phyloP scores from a whole-genome alignment of 2,329 filamentous ascomycete species.

The Trichoderma simmonsii region DNA sequence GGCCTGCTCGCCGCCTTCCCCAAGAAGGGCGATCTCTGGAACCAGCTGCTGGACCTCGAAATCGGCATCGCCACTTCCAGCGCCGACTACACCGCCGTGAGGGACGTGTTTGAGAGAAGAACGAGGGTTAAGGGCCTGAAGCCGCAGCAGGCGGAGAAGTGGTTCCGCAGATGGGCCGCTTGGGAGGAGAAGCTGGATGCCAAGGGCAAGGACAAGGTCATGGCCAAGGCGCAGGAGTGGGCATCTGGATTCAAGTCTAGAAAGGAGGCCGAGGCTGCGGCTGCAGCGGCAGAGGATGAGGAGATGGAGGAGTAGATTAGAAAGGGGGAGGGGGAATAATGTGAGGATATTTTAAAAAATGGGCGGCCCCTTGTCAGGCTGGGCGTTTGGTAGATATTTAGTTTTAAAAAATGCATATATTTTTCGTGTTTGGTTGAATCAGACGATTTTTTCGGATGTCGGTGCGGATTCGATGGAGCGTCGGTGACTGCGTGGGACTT shows the following conservation, averaged over 20 bases:
- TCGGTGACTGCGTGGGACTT: background rate
- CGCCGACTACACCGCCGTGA: slow-evolving; percentile 54
- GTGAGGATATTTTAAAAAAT: slow-evolving; percentile 1
- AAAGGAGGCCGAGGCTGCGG: slow-evolving; percentile 39
- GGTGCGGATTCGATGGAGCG: background rate
- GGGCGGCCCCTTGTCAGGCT: background rate
- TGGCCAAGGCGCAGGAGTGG: slow-evolving; percentile 69
- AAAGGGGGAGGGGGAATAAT: background rate
- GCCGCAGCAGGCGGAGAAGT: slow-evolving; percentile 75
- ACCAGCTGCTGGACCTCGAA: slow-evolving; percentile 85
- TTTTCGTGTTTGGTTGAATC: background rate
- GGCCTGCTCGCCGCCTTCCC: slow-evolving; percentile 79
- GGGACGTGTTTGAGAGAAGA: slow-evolving; percentile 80
- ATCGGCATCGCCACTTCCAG: slow-evolving; percentile 54
- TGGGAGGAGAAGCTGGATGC: slow-evolving; percentile 76
- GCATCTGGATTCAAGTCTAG: slow-evolving; percentile 51
- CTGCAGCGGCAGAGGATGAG: slow-evolving; percentile 32
- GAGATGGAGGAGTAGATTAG: slow-evolving; percentile 34
- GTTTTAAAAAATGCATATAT: background rate
- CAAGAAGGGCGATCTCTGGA: slow-evolving; percentile 91
- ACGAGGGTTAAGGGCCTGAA: slow-evolving; percentile 68
- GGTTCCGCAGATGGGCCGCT: slow-evolving; percentile 88
- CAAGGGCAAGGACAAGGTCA: slow-evolving; percentile 66
- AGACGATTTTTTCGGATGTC: slow-evolving; percentile 4
- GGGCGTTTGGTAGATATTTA: slow-evolving; percentile 14